Percentiles rank a stretch among this genome's conserved stretches.
These are phyloP conservation scores for Musa schizocarpa DNA, from an alignment of 176 grass and related monocot species.

Conservation along the genomic window DNA sequence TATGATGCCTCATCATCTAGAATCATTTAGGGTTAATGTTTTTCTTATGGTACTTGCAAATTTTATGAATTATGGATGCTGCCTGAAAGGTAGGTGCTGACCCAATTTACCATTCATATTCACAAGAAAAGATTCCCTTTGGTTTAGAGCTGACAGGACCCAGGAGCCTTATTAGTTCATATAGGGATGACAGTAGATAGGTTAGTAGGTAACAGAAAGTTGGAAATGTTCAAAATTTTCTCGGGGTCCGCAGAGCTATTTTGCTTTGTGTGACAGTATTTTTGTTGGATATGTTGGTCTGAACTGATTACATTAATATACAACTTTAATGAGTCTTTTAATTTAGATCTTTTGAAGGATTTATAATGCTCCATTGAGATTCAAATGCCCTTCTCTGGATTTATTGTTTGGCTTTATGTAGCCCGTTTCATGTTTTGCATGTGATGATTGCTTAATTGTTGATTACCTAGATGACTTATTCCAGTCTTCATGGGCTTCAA, in stretches of 20 bases:
- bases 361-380: too few relatives aligned
- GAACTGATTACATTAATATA: neutral
- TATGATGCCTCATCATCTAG: too few relatives aligned
- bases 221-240: neutral
- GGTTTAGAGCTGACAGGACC: neutral
- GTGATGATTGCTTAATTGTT: too few relatives aligned
- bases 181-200: neutral
- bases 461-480: too few relatives aligned
- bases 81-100: neutral
- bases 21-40: neutral
- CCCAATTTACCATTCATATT: neutral
- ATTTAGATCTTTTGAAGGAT: too few relatives aligned
- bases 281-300: neutral
- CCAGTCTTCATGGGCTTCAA: too few relatives aligned
- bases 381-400: too few relatives aligned
- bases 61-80: neutral
- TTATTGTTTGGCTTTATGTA: too few relatives aligned
- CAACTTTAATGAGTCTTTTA: too few relatives aligned
- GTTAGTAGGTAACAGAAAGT: neutral
- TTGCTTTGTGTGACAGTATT: neutral
- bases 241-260: too few relatives aligned
- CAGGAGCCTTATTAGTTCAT: neutral
- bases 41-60: neutral
- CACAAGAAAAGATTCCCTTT: neutral
- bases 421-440: too few relatives aligned